A percentile compares a stretch with the other conserved stretches of the same genome.
phyloP scores from a whole-genome alignment of 2,329 filamentous ascomycete genomes.

The Monilinia aucupariae region DNA sequence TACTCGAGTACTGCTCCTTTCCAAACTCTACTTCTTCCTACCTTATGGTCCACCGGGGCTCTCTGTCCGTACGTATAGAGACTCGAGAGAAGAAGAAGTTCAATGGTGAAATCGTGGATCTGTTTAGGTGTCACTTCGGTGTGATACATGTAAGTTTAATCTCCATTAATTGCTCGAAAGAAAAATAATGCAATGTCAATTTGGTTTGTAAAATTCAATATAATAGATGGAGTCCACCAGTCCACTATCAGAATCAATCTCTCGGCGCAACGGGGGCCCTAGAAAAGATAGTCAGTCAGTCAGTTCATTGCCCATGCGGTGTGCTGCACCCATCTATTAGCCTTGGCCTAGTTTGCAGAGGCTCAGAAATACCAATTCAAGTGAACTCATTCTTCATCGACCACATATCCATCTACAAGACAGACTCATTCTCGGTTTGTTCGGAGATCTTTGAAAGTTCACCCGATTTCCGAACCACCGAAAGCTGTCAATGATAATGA shows the following conservation, averaged over 20 bases:
- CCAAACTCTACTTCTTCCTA: too few species aligned
- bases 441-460: constrained; percentile 2
- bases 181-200: constrained; percentile 1
- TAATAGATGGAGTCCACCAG: neutral
- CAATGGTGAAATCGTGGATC: constrained; percentile 3
- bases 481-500: neutral
- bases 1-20: too few species aligned
- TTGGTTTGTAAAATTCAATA: neutral
- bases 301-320: neutral
- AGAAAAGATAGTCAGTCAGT: too few species aligned
- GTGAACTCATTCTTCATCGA: neutral
- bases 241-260: neutral
- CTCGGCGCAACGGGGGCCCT: neutral
- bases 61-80: too few species aligned
- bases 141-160: too few species aligned
- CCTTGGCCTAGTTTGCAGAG: neutral
- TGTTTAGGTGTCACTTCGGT: constrained; percentile 6
- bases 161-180: neutral
- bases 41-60: too few species aligned
- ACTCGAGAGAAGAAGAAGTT: too few species aligned
- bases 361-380: neutral
- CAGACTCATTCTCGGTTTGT: neutral
- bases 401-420: neutral
- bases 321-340: neutral
- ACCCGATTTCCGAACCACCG: constrained; percentile 1